Base-by-base conservation (phyloP, 1,139 yeast species). In the Yamadazyma spencermartinsiae region DNA sequence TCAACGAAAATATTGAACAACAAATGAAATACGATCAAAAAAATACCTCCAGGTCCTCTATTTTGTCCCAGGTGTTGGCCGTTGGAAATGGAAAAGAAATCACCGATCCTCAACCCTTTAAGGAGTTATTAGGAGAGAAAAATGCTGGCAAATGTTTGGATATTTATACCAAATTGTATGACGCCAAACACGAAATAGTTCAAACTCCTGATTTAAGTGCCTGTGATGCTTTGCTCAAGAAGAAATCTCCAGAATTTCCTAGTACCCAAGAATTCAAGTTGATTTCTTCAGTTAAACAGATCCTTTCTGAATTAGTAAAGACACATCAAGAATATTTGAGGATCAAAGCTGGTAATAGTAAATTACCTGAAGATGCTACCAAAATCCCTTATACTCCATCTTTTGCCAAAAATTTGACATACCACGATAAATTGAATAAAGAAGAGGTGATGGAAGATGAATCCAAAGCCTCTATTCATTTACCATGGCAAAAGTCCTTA, bases 401-500 rank as follows among this genome's bases (percentile, higher is more conserved):
- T 18, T 86, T 88, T 81, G 75, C 79, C 16, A 60, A 72, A 32
- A 65, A 69, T n/a, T 65, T 86, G 44, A 63, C 58, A 32, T 63
- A 55, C 38, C 83, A 80, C 50, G 65, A 68, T 12, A 57, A 57
- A 36, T 60, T 72, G 36, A 79, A 82, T 41, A 72, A 73, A 37
- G 82, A 79, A 18, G 79, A 76, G 25, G 61, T 80, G 8, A 43
- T 61, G 39, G 86, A 80, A 52, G 80, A 85, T 42, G 82, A 78
- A 49, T 54, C 74, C 9, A 50, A 52, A 41, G 85, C 74, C 31
- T 55, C 51, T 45, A 77, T 80, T 40, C 53, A 63, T 25, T 68
- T 86, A 40, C 92, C 92, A 45, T 84, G 89, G 89, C 94, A 86
- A 63, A 70, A 74, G 42, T 78, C 81, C 36, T 73, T 83, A 49